Evolutionary conservation across 2,329 filamentous ascomycete genomes (phyloP).

Genomic region (Plectosphaerella cucumerina): DNA sequence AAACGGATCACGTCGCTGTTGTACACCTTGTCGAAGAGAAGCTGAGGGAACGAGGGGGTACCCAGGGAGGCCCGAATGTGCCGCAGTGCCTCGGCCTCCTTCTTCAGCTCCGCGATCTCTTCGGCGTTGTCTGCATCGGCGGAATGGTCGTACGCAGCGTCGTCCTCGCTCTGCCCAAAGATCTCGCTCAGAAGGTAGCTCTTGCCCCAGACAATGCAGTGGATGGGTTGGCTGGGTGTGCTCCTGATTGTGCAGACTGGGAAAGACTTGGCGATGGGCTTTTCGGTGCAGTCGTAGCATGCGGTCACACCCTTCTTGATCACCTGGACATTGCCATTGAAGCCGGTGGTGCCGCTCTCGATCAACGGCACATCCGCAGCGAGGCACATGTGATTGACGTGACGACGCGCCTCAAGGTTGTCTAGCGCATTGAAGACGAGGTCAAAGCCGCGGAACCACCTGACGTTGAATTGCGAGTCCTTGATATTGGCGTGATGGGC

Average conservation of each 20-base stretch:
- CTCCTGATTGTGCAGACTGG: slow-evolving; percentile 96
- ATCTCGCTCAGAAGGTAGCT: slow-evolving; percentile 94
- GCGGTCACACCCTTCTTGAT: slow-evolving; percentile 90
- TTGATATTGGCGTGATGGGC: slow-evolving; percentile 96
- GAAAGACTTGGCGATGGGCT: slow-evolving; percentile 87
- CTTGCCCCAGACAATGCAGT: slow-evolving; percentile 98
- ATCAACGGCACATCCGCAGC: slow-evolving; percentile 86
- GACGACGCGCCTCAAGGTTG: slow-evolving; percentile 86
- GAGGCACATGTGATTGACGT: slow-evolving; percentile 97
- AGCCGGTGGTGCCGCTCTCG: slow-evolving; percentile 95
- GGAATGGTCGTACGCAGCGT: slow-evolving; percentile 74
- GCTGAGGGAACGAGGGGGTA: slow-evolving; percentile 68
- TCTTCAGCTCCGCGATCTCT: slow-evolving; percentile 83
- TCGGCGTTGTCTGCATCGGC: slow-evolving; percentile 76
- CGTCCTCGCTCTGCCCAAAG: slow-evolving; percentile 87
- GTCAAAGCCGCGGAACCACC: slow-evolving; percentile 80
- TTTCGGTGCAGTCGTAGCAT: slow-evolving; percentile 92
- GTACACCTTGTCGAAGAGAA: slow-evolving; percentile 93
- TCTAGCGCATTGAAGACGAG: slow-evolving; percentile 96
- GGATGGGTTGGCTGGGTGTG: slow-evolving; percentile 92
- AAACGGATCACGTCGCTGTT: slow-evolving; percentile 77
- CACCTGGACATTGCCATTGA: slow-evolving; percentile 95
- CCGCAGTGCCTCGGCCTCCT: slow-evolving; percentile 79
- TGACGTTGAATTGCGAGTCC: slow-evolving; percentile 76
- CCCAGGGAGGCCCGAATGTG: slow-evolving; percentile 79